A percentile compares a stretch with the other conserved stretches of the same genome.
These are phyloP conservation scores for Skeletonema costatum DNA, from an alignment of 108 stramenopile genomes.

Conservation along the genomic window DNA sequence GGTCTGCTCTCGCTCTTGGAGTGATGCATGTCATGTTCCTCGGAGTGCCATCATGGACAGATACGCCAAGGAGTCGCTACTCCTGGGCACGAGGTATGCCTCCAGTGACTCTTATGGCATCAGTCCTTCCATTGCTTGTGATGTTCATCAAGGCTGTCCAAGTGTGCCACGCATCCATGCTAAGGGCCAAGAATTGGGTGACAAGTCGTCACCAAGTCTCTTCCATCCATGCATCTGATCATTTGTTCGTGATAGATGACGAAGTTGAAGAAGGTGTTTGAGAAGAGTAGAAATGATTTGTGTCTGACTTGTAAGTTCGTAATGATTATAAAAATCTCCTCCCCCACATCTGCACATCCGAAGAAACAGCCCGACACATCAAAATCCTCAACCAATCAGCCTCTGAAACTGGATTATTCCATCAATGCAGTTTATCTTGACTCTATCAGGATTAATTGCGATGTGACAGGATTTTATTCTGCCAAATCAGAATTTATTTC, in stretches of 20 bases:
- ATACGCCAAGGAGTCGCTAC: conserved; percentile 6
- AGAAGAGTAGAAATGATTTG: not conserved
- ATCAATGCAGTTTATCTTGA: too few relatives aligned
- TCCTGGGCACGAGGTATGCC: conserved; percentile 36
- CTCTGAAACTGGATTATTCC: too few relatives aligned
- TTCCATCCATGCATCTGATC: conserved; percentile 6
- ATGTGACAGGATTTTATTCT: too few relatives aligned
- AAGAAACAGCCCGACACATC: too few relatives aligned
- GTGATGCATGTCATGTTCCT: conserved; percentile 26
- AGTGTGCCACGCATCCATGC: not conserved
- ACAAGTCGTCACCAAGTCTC: conserved; percentile 1
- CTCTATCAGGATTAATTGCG: too few relatives aligned
- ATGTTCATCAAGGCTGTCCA: conserved; percentile 25
- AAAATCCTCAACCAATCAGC: too few relatives aligned
- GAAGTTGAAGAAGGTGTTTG: not conserved
- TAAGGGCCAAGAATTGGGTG: not conserved
- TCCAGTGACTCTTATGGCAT: conserved; percentile 29
- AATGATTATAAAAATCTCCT: not conserved
- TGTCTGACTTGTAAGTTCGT: not conserved
- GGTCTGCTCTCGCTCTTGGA: conserved; percentile 24
- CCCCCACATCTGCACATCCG: too few relatives aligned
- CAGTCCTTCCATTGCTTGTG: conserved; percentile 18
- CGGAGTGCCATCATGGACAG: conserved; percentile 18
- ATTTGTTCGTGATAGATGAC: not conserved
- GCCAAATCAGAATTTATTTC: too few relatives aligned